phyloP scores from a whole-genome alignment of 805 yeast genomes.

The Lachancea mirantina region DNA sequence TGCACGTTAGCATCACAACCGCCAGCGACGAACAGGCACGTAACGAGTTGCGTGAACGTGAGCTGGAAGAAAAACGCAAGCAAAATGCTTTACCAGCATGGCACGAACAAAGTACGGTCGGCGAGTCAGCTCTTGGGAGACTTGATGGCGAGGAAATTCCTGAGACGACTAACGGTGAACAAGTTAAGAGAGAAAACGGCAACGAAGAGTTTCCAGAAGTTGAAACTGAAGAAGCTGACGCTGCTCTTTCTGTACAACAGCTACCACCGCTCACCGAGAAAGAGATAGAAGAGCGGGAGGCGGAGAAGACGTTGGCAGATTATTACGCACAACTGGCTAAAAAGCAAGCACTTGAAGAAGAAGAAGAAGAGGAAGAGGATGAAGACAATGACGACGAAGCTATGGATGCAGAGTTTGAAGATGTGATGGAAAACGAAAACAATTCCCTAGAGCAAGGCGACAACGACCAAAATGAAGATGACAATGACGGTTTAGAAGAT shows the following conservation, averaged over 20 bases:
- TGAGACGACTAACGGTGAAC: constrained; percentile 17
- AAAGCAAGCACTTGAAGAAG: constrained; percentile 55
- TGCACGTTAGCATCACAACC: constrained; percentile 80
- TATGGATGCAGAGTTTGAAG: constrained; percentile 18
- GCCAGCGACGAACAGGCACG: constrained; percentile 75
- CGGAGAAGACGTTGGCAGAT: constrained; percentile 64
- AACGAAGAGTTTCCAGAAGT: constrained; percentile 11
- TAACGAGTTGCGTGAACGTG: constrained; percentile 56
- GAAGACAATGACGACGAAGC: constrained; percentile 41
- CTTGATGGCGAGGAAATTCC: constrained; percentile 42
- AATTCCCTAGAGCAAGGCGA: constrained; percentile 6
- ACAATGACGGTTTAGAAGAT: constrained; percentile 17
- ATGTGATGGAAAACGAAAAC: constrained; percentile 14
- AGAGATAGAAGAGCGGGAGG: constrained; percentile 52
- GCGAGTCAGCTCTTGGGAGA: constrained; percentile 51
- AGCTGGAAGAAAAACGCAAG: constrained; percentile 63
- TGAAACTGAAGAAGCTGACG: constrained; percentile 12
- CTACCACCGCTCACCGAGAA: constrained; percentile 22
- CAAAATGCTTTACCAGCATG: constrained; percentile 96
- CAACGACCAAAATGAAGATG: constrained; percentile 7
- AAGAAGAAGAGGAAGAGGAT: constrained; percentile 49
- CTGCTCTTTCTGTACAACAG: constrained; percentile 2
- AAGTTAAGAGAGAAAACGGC: constrained; percentile 10
- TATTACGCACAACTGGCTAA: constrained; percentile 73
- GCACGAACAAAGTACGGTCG: constrained; percentile 90